These are phyloP conservation scores for Coemansia sp. DNA, from an alignment of 192 early-diverging fungal genomes.

Conservation along the genomic window DNA sequence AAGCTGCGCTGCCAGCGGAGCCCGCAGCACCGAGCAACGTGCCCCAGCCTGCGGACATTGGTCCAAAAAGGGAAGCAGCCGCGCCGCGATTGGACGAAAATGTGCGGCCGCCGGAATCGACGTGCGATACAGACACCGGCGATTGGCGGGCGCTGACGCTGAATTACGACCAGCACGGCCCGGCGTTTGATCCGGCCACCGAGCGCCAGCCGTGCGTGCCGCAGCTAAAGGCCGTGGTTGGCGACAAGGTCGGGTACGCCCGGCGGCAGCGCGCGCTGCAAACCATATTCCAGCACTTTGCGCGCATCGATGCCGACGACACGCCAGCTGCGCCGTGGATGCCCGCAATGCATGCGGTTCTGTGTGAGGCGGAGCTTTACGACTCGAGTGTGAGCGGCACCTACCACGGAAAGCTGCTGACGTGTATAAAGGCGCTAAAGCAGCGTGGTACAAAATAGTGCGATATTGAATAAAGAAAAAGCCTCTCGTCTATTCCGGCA, in stretches of 20 bases:
- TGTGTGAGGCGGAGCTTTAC: constrained; percentile 15
- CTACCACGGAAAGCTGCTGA: constrained; percentile 29
- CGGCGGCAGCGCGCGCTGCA: constrained; percentile 25
- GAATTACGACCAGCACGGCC: constrained; percentile 22
- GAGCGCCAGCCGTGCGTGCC: constrained; percentile 10
- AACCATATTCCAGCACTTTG: constrained; percentile 8
- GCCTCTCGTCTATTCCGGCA: not conserved
- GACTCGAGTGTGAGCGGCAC: constrained; percentile 18
- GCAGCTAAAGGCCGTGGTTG: constrained; percentile 27
- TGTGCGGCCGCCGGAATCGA: not conserved
- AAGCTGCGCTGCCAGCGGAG: no score
- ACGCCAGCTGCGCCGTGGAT: constrained; percentile 1
- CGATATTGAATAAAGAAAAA: not conserved
- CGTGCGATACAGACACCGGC: not conserved
- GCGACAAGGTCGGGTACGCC: constrained; percentile 27
- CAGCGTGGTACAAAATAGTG: constrained; percentile 1
- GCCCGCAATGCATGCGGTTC: constrained; percentile 22
- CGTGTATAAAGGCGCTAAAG: constrained; percentile 21
- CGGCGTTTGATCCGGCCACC: constrained; percentile 19
- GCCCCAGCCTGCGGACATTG: not conserved
- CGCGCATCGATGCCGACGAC: not conserved
- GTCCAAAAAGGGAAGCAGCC: not conserved
- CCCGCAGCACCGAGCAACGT: no score
- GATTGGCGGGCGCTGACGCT: constrained; percentile 32
- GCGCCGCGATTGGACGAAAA: not conserved